Base-by-base conservation (phyloP, 2,329 filamentous ascomycete species). In the Elsinoe necatrix region DNA sequence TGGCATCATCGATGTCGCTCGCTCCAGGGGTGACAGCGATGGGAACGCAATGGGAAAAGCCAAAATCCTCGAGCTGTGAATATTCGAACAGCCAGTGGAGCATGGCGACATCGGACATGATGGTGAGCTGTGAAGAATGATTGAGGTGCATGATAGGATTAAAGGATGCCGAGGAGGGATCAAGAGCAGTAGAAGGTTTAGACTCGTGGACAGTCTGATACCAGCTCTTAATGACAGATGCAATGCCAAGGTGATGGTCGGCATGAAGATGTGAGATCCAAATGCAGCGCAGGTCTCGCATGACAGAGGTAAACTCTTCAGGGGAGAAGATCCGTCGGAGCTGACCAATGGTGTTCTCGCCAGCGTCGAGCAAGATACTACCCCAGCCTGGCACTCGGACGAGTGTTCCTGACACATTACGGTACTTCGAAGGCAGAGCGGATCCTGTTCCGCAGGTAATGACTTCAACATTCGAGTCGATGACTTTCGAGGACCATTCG, bases 211-310 rank as follows among this genome's bases (percentile, higher is more conserved):
- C 77, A 42, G 83, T 78, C 56, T 75, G 65, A 62, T 88, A 83
- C 88, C 90, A 95, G 4, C 87, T 87, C 65, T 81, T 84, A 65
- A 97, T 82, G n/a, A 97, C 75, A 4, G 84, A 81, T n/a, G 82
- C 78, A 0, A 84, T 87, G 25, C 93, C 93, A 18, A 98, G 80
- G 67, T 97, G 93, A 71, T 98, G 93, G 72, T 98, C 93, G 3
- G 93, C 93, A 70, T 98, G 93, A 60, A 95, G 76, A 72, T 98
- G 93, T 69, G 89, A 95, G 71, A 98, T 93, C 83, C 89, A 95
- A 61, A 98, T 85, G 63, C 83, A 81, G 55, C 84, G 85, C 42
- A 98, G 76, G 61, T 95, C 84, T 58, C 76, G 79, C n/a, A 98
- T 75, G 11, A 95, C 77, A n/a, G 84, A 77, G 25, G 75, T 75